Conservation (phyloP, 2,329 filamentous ascomycete genomes). For the Claviceps sp. region DNA sequence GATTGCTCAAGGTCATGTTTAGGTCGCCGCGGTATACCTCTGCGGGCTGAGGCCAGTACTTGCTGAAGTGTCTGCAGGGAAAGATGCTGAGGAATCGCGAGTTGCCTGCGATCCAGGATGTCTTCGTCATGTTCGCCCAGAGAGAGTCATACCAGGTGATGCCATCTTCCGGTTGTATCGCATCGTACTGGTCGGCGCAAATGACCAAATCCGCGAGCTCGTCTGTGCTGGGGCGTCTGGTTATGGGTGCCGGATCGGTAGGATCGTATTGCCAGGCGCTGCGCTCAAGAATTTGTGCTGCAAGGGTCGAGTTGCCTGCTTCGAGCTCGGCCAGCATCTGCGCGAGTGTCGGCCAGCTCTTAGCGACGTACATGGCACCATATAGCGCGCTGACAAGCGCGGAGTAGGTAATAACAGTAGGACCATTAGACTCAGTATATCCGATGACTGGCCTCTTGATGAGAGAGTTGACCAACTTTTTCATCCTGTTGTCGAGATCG, state of each 20-base stretch:
- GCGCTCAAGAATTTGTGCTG: slow-evolving; percentile 24
- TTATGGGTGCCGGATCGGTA: slow-evolving; percentile 15
- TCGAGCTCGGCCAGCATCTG: slow-evolving; percentile 30
- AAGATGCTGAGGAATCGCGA: slow-evolving; percentile 30
- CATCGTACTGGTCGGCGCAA: slow-evolving; percentile 33
- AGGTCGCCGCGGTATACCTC: slow-evolving; percentile 34
- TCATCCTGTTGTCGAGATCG: slow-evolving; percentile 26
- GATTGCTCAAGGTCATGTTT: slow-evolving; percentile 28
- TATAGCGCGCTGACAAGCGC: slow-evolving; percentile 26
- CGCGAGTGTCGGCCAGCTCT: slow-evolving; percentile 27
- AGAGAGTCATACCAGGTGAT: slow-evolving; percentile 31
- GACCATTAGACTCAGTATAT: slow-evolving; percentile 25
- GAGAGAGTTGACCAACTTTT: slow-evolving; percentile 23
- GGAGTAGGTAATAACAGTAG: slow-evolving; percentile 33
- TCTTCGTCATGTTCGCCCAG: slow-evolving; percentile 32
- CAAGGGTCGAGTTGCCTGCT: slow-evolving; percentile 29
- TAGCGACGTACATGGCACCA: slow-evolving; percentile 27
- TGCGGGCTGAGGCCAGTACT: slow-evolving; percentile 31
- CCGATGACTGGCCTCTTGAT: slow-evolving; percentile 23
- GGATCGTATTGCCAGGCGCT: slow-evolving; percentile 29
- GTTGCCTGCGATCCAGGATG: slow-evolving; percentile 33
- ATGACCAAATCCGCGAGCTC: slow-evolving; percentile 30
- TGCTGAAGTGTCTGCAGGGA: slow-evolving; percentile 31
- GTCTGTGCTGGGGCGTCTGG: slow-evolving; percentile 18
- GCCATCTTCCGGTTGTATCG: slow-evolving; percentile 21